Evolutionary conservation across 768 basidiomycete genomes (phyloP).

Genomic region (Cystobasidium ongulense): DNA sequence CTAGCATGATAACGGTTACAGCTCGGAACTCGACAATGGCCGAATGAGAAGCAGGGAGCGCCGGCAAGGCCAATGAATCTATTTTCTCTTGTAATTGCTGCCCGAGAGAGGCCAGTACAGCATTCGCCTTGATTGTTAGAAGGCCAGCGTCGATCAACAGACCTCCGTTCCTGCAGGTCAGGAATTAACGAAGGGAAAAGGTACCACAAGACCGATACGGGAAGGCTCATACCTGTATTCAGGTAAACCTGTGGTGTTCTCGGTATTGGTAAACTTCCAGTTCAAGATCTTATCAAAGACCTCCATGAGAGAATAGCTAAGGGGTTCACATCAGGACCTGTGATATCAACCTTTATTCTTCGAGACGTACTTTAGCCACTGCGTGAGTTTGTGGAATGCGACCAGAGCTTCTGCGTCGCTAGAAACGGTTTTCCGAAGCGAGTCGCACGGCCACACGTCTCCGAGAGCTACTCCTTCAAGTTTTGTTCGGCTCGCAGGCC

Average conservation of each 20-base stretch:
- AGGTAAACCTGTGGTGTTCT: conserved; percentile 82
- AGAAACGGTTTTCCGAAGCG: conserved; percentile 42
- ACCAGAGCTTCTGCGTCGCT: conserved; percentile 57
- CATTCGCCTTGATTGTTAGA: conserved; percentile 57
- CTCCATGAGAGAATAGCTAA: conserved; percentile 56
- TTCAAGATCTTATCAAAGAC: conserved; percentile 60
- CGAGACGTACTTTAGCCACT: conserved; percentile 61
- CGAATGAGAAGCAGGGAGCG: conserved; percentile 66
- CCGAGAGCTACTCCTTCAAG: conserved; percentile 67
- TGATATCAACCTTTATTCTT: neutral
- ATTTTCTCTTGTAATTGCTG: conserved; percentile 46
- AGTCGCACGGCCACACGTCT: conserved; percentile 84
- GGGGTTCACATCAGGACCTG: conserved; percentile 53
- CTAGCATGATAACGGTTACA: conserved; percentile 88
- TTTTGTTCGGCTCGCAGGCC: conserved; percentile 64
- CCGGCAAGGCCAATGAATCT: conserved; percentile 53
- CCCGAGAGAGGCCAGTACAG: conserved; percentile 50
- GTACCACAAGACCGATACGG: too few relatives aligned
- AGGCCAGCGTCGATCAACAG: conserved; percentile 77
- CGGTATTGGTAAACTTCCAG: conserved; percentile 73
- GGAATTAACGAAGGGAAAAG: neutral
- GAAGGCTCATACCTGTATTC: conserved; percentile 92
- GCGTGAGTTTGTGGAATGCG: conserved; percentile 91
- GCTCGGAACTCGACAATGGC: conserved; percentile 95
- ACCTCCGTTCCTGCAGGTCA: conserved; percentile 54